Evolutionary conservation across 2,329 filamentous ascomycete genomes (phyloP).

Genomic region (Talaromyces albobiverticillius): DNA sequence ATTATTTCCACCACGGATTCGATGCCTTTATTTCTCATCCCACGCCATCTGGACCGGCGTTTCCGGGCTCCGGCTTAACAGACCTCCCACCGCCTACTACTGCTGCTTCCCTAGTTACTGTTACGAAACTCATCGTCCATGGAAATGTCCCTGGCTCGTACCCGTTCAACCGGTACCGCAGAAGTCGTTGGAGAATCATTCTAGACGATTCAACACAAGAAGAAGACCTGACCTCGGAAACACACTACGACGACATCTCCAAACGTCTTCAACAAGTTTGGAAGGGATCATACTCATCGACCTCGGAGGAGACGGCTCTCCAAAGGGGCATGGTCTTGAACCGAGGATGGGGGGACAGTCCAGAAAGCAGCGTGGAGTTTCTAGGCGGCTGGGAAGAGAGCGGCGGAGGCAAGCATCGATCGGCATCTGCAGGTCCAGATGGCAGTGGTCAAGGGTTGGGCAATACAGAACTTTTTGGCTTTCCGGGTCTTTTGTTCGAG

Average conservation of each 20-base stretch:
- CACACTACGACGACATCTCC: slow-evolving; percentile 71
- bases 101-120: slow-evolving; percentile 66
- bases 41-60: slow-evolving; percentile 60
- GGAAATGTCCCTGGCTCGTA: slow-evolving; percentile 95
- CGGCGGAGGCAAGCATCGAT: slow-evolving; percentile 43
- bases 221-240: slow-evolving; percentile 67
- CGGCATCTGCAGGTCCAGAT: slow-evolving; percentile 42
- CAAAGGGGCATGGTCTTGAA: slow-evolving; percentile 77
- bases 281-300: slow-evolving; percentile 61
- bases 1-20: slow-evolving; percentile 95
- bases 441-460: slow-evolving; percentile 56
- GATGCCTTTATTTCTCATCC: slow-evolving; percentile 87
- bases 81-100: slow-evolving; percentile 29
- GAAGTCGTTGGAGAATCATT: slow-evolving; percentile 79
- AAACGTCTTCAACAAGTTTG: slow-evolving; percentile 65
- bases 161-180: slow-evolving; percentile 89
- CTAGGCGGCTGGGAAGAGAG: slow-evolving; percentile 84
- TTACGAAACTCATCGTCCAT: slow-evolving; percentile 89
- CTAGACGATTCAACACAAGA: slow-evolving; percentile 35
- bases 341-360: slow-evolving; percentile 85
- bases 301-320: slow-evolving; percentile 52
- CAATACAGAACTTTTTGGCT: slow-evolving; percentile 85
- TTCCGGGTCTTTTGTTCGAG: slow-evolving; percentile 92
- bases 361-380: slow-evolving; percentile 83
- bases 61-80: slow-evolving; percentile 50